phyloP scores from a whole-genome alignment of 108 stramenopile species.

The Chaetoceros tenuissimus region DNA sequence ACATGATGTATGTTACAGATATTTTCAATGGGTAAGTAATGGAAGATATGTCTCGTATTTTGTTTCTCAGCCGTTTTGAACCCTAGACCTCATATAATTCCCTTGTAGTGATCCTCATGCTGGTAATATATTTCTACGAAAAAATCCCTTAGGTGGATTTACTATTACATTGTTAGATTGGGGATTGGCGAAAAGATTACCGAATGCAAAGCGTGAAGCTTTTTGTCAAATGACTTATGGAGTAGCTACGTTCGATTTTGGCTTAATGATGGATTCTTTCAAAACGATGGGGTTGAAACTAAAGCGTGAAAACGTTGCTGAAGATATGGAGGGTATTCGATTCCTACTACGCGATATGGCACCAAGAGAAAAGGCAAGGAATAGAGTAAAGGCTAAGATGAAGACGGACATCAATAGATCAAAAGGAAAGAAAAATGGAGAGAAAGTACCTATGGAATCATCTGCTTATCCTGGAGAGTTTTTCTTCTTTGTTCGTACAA shows the following conservation, averaged over 20 bases:
- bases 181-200: conserved; percentile 2
- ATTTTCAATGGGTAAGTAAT: conserved; percentile 13
- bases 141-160: background rate
- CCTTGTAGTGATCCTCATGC: conserved; percentile 7
- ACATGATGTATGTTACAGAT: conserved; percentile 9
- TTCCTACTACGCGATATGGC: conserved; percentile 33
- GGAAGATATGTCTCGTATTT: no score
- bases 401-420: conserved; percentile 9
- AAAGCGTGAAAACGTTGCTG: conserved; percentile 20
- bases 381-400: conserved; percentile 16
- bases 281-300: conserved; percentile 19
- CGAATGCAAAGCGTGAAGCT: conserved; percentile 12
- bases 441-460: conserved; percentile 21
- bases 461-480: conserved; percentile 28
- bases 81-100: no score
- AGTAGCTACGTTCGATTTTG: conserved; percentile 18
- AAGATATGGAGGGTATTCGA: conserved; percentile 26
- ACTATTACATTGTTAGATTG: conserved; percentile 4
- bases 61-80: no score
- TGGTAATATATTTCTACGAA: conserved; percentile 1
- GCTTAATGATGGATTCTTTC: conserved; percentile 16
- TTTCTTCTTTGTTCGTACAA: conserved; percentile 31
- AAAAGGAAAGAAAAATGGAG: conserved; percentile 8
- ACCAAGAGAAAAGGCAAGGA: conserved; percentile 26
- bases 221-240: conserved; percentile 29